Evolutionary conservation across 495 filamentous ascomycete species (phyloP), one percentile per base, ranked within the genome.

Genomic region (Aspergillus coremiiformis): DNA sequence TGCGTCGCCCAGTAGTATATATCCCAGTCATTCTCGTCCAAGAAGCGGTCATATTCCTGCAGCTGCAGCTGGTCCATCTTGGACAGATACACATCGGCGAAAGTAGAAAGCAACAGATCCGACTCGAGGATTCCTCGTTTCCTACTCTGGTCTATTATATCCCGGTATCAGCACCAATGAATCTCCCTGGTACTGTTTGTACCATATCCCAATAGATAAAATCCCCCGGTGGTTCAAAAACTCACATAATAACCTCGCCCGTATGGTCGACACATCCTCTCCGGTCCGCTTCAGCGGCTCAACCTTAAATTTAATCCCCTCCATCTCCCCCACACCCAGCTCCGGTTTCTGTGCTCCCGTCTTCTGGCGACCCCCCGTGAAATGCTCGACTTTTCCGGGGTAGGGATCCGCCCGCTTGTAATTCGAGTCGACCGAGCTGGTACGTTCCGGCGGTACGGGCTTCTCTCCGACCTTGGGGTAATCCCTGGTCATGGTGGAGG

Each of bases 1-100:
- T 98, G 94, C n/a, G 94, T 98, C 0, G 90, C 89, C 93, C 93
- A 98, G 78, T 98, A 98, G 76, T 98, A 98, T 53, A 98, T 97
- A 66, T 98, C 93, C 93, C 93, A 98, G 69, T 98, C 93, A 66
- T 97, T 97, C 69, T 98, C 93, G 72, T 98, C 93, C 42, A 98
- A 82, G 78, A 98, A 96, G 14, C 78, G 72, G 67, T 97, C 94
- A 73, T 91, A 97, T 67, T 94, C 82, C 53, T 78, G 65, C 49
- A 98, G 80, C 61, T 92, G 89, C 44, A 74, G 69, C 4, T 71
- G 69, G 0, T 76, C 78, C 92, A 98, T 95, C 41, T 70, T 66
- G 9, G 70, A 61, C 11, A 98, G 82, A 68, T 93, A 75, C 33
- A 75, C 72, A 54, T 93, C 83, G 35, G 93, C 94, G 66, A 98